Base-by-base conservation (phyloP, 2,329 filamentous ascomycete species). In the Didymella sp. region DNA sequence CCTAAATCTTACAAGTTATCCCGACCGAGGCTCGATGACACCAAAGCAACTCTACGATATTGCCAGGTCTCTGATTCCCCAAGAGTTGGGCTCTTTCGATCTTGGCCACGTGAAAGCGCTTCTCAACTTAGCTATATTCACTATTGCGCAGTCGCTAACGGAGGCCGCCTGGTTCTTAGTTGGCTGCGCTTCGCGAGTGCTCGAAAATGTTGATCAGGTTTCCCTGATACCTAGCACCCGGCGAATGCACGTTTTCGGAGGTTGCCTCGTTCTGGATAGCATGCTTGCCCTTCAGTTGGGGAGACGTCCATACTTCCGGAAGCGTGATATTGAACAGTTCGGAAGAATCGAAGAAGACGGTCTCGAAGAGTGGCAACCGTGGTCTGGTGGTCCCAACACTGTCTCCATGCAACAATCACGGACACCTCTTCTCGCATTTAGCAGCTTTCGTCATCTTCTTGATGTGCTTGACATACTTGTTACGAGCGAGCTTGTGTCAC, bases 291-390 rank as follows among this genome's bases (percentile, higher is more conserved):
- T 83, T 17, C 78, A 82, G 8, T 76, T 86, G 3, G 75, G 79
- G n/a, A 79, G 79, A 30, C 74, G 78, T 9, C 78, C 83, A 2
- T 82, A 84, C 67, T 77, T 88, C 6, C 76, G 76, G 52, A 69
- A 74, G 9, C 77, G 79, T 13, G 81, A 85, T 48, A 70, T 85
- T 24, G 73, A 78, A n/a, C 72, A 74, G 33, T 69, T 81, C 27
- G 81, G 81, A 9, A 73, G 76, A 2, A 76, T 89, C 2, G 80
- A 85, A 24, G 87, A 90, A 71, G 86, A 89, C 63, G 87, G 87
- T 1, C 76, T 88, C 19, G 89, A 91, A 67, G 88, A 91, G 75
- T 91, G 89, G 89, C 86, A 89, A 62, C 85, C 87, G 1, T 92
- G 89, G 89, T 80, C 81, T 17, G 84, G 86, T 24, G 79, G 80